Evolutionary conservation across 495 filamentous ascomycete genomes (phyloP).

Genomic region (Sphaerosporella brunnea): DNA sequence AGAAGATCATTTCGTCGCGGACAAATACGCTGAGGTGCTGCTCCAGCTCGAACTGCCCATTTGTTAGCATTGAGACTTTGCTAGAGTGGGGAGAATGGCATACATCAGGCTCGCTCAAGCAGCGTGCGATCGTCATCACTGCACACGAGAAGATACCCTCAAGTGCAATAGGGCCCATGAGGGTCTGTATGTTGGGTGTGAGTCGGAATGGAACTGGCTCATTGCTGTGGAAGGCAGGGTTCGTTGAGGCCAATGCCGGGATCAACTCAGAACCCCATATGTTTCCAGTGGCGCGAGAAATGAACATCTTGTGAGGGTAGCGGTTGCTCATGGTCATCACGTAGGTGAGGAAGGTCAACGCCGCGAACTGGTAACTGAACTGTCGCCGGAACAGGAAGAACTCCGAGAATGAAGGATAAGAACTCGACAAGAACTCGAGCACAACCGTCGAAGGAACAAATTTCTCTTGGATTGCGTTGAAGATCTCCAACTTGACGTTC

Average conservation of each 20-base stretch:
- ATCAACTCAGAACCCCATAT: constrained; percentile 94
- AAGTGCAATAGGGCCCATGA: constrained; percentile 87
- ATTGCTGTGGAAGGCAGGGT: constrained; percentile 80
- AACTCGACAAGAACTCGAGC: constrained; percentile 62
- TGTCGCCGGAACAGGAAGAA: constrained; percentile 97
- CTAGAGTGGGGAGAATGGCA: constrained; percentile 4
- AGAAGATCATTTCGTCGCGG: constrained; percentile 93
- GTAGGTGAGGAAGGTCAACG: constrained; percentile 96
- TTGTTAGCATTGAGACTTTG: constrained; percentile 3
- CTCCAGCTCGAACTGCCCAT: constrained; percentile 50
- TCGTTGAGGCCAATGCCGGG: constrained; percentile 56
- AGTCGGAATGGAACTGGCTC: constrained; percentile 94
- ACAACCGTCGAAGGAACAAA: constrained; percentile 66
- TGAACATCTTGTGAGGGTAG: constrained; percentile 84
- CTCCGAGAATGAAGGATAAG: constrained; percentile 74
- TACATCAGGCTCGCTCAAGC: constrained; percentile 73
- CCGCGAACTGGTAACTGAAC: constrained; percentile 90
- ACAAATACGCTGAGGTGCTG: constrained; percentile 87
- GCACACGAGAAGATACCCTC: constrained; percentile 87
- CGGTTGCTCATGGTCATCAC: constrained; percentile 88
- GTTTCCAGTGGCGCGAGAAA: constrained; percentile 74
- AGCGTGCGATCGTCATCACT: constrained; percentile 88
- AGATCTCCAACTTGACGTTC: constrained; percentile 60
- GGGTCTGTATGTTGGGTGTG: constrained; percentile 83
- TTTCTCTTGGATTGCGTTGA: constrained; percentile 76